Evolutionary conservation across 2,329 filamentous ascomycete genomes (phyloP).

Genomic region (Ophiosphaerella narmari): DNA sequence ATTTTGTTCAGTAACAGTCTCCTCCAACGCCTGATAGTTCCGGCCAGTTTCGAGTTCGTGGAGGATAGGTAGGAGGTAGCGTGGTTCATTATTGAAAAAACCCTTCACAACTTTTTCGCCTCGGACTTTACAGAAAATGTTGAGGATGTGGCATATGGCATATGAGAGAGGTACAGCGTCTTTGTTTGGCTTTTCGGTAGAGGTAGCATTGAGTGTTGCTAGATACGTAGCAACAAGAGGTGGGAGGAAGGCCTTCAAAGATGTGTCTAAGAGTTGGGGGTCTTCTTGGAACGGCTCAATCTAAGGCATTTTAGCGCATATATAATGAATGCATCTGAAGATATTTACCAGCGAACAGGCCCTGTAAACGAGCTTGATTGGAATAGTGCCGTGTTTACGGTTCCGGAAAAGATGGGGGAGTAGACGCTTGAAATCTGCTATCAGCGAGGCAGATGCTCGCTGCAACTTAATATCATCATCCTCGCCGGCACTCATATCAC

Average conservation of each 20-base stretch:
- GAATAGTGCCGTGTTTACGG: conserved; percentile 20
- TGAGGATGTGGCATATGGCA: conserved; percentile 79
- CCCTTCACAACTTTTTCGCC: conserved; percentile 90
- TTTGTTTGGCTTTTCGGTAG: conserved; percentile 21
- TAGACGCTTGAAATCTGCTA: conserved; percentile 36
- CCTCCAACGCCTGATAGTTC: conserved; percentile 15
- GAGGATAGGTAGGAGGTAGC: conserved; percentile 79
- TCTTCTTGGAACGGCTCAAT: conserved; percentile 94
- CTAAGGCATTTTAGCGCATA: conserved; percentile 22
- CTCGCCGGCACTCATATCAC: conserved; percentile 44
- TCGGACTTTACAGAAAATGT: conserved; percentile 91
- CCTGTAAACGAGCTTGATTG: conserved; percentile 41
- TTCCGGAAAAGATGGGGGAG: conserved; percentile 47
- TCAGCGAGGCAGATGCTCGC: conserved; percentile 46
- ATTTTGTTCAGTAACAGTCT: conserved; percentile 20
- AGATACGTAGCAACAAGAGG: conserved; percentile 77
- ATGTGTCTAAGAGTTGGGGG: conserved; percentile 86
- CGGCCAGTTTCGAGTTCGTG: conserved; percentile 70
- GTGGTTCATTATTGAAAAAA: conserved; percentile 89
- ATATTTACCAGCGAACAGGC: conserved; percentile 40
- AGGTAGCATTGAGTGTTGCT: conserved; percentile 59
- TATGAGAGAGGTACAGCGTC: conserved; percentile 35
- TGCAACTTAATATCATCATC: conserved; percentile 54
- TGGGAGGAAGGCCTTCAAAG: conserved; percentile 76
- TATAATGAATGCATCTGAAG: not conserved